Evolutionary conservation across 106 monocot species (phyloP).

Genomic region (Dioscorea alata): DNA sequence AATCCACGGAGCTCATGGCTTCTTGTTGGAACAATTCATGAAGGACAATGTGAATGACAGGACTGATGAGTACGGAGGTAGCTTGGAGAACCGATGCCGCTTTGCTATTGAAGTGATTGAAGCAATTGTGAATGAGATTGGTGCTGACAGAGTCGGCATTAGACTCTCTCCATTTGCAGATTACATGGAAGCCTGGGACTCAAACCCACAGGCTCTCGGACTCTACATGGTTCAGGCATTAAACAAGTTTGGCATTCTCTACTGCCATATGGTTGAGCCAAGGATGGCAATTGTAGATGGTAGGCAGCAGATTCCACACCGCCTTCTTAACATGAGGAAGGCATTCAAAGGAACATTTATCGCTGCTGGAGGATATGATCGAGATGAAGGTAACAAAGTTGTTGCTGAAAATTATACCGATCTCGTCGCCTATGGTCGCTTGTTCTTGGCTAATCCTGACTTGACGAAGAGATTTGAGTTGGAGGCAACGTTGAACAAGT

Average conservation of each 20-base stretch:
- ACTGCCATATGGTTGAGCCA: slow-evolving; percentile 28
- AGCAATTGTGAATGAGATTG: slow-evolving; percentile 20
- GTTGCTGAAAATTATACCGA: slow-evolving; percentile 18
- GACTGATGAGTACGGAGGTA: slow-evolving; percentile 16
- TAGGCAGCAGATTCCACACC: slow-evolving; percentile 8
- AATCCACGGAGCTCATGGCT: slow-evolving; percentile 10
- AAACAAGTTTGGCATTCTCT: slow-evolving; percentile 19
- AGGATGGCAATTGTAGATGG: slow-evolving; percentile 17
- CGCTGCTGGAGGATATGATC: slow-evolving; percentile 26
- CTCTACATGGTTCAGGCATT: slow-evolving; percentile 18
- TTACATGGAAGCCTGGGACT: slow-evolving; percentile 18
- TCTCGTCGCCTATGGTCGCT: slow-evolving; percentile 21
- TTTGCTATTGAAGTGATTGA: slow-evolving; percentile 20
- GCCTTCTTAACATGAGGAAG: slow-evolving; percentile 13
- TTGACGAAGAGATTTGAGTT: slow-evolving; percentile 19
- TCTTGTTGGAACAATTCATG: slow-evolving; percentile 11
- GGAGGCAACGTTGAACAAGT: slow-evolving; percentile 20
- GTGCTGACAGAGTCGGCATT: slow-evolving; percentile 20
- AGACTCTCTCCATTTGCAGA: slow-evolving; percentile 23
- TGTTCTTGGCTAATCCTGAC: slow-evolving; percentile 37
- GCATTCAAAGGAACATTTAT: slow-evolving; percentile 28
- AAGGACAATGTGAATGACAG: slow-evolving; percentile 14
- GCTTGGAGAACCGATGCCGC: slow-evolving; percentile 29
- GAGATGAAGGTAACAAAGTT: slow-evolving; percentile 30
- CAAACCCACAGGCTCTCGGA: slow-evolving; percentile 12